These are phyloP conservation scores for Plasmodium malariae DNA, from an alignment of 169 alveolate genomes.

Conservation along the genomic window DNA sequence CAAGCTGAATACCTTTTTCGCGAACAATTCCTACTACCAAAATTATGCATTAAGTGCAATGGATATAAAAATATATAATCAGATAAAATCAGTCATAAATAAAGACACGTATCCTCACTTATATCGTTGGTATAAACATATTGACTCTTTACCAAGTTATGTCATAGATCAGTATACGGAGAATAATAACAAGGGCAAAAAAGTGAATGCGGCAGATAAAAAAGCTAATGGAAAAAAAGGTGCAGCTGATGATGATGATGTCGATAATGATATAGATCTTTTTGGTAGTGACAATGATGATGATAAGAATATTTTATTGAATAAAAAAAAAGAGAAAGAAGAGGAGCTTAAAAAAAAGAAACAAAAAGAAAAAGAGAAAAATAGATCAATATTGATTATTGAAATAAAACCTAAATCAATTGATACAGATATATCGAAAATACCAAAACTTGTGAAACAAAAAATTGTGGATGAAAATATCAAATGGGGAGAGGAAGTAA, in stretches of 20 bases:
- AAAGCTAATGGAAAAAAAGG: conserved; percentile 10
- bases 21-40: conserved; percentile 37
- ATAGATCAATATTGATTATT: conserved; percentile 88
- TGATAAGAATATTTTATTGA: conserved; percentile 77
- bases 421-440: conserved; percentile 87
- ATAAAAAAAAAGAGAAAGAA: conserved; percentile 84
- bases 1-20: conserved; percentile 47
- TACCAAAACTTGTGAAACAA: conserved; percentile 83
- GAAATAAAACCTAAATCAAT: conserved; percentile 88
- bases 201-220: neutral
- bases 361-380: conserved; percentile 83
- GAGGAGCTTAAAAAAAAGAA: conserved; percentile 86
- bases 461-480: conserved; percentile 87
- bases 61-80: conserved; percentile 59
- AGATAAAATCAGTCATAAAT: conserved; percentile 29
- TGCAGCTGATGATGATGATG: conserved; percentile 59
- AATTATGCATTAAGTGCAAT: conserved; percentile 40
- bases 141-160: conserved; percentile 23
- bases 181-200: conserved; percentile 19
- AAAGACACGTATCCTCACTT: conserved; percentile 66
- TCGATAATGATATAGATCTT: conserved; percentile 75
- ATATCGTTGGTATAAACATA: conserved; percentile 72
- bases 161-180: conserved; percentile 37
- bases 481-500: conserved; percentile 90
- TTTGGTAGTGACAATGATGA: conserved; percentile 83